Percentiles rank a stretch among this genome's conserved stretches.
These are phyloP conservation scores for Ustilago sp. DNA, from an alignment of 1,284 basidiomycete genomes.

Conservation along the genomic window DNA sequence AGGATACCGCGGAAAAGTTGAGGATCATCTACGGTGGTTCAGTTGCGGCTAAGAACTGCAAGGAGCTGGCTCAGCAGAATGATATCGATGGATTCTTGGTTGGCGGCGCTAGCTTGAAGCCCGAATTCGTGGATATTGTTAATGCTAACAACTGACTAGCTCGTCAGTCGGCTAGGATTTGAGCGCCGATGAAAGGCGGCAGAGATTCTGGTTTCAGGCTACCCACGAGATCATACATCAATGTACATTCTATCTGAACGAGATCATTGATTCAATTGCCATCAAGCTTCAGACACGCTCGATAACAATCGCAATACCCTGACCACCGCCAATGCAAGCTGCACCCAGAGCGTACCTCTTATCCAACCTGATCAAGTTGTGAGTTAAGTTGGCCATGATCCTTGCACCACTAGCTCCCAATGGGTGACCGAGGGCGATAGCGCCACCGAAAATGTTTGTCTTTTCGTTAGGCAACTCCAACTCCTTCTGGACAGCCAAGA, in stretches of 20 bases:
- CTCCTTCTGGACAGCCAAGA: slow-evolving; percentile 89
- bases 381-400: slow-evolving; percentile 73
- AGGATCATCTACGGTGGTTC: slow-evolving; percentile 97
- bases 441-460: slow-evolving; percentile 73
- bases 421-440: slow-evolving; percentile 74
- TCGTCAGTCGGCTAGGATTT: slow-evolving; percentile 41
- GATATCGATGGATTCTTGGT: slow-evolving; percentile 99
- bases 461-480: slow-evolving; percentile 77
- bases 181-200: background rate
- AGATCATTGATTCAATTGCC: background rate
- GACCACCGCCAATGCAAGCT: slow-evolving; percentile 74
- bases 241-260: background rate
- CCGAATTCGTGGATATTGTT: slow-evolving; percentile 84
- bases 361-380: slow-evolving; percentile 73
- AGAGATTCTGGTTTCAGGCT: slow-evolving; percentile 8
- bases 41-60: slow-evolving; percentile 87
- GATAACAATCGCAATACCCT: slow-evolving; percentile 71
- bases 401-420: slow-evolving; percentile 73
- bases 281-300: slow-evolving; percentile 63
- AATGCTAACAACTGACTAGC: slow-evolving; percentile 73
- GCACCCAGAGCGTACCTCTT: slow-evolving; percentile 74
- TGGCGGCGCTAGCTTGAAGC: slow-evolving; percentile 96
- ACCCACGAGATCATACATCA: background rate
- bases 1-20: slow-evolving; percentile 79
- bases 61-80: slow-evolving; percentile 75